Conservation (phyloP, 768 basidiomycete genomes). For the Pleurotus pulmonarius region DNA sequence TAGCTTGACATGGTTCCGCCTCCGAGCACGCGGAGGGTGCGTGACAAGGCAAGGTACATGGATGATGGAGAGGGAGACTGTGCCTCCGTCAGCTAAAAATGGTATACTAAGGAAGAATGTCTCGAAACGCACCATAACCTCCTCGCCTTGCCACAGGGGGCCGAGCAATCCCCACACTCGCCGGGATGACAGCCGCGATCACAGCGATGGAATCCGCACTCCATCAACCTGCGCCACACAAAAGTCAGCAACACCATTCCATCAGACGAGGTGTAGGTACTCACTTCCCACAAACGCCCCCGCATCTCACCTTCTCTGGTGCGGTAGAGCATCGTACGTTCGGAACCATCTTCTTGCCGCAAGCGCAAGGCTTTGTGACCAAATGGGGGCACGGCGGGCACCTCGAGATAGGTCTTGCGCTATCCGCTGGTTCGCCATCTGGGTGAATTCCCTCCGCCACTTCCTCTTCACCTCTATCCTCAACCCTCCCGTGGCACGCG, state of each 20-base stretch:
- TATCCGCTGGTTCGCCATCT: neutral
- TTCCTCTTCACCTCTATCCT: neutral
- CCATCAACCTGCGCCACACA: constrained; percentile 45
- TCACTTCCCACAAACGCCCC: constrained; percentile 72
- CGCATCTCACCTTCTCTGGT: constrained; percentile 78
- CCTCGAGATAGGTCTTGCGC: constrained; percentile 12
- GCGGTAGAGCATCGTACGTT: constrained; percentile 85
- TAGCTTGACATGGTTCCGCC: constrained; percentile 66
- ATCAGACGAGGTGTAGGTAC: constrained; percentile 17
- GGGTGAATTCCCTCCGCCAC: neutral
- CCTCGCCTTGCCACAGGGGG: constrained; percentile 82
- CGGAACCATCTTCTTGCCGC: constrained; percentile 77
- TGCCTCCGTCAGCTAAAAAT: neutral
- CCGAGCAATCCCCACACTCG: constrained; percentile 72
- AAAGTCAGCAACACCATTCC: neutral
- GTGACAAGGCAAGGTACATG: constrained; percentile 79
- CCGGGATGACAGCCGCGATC: constrained; percentile 79
- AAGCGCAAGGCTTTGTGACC: constrained; percentile 77
- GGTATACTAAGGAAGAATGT: neutral
- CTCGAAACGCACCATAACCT: constrained; percentile 60
- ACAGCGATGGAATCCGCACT: constrained; percentile 90
- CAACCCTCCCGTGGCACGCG: constrained; percentile 64
- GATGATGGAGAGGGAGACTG: constrained; percentile 69
- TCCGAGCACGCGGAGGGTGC: constrained; percentile 86
- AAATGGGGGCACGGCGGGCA: constrained; percentile 92